phyloP scores from a whole-genome alignment of 805 yeast genomes.

The Starmerella scarabaei region DNA sequence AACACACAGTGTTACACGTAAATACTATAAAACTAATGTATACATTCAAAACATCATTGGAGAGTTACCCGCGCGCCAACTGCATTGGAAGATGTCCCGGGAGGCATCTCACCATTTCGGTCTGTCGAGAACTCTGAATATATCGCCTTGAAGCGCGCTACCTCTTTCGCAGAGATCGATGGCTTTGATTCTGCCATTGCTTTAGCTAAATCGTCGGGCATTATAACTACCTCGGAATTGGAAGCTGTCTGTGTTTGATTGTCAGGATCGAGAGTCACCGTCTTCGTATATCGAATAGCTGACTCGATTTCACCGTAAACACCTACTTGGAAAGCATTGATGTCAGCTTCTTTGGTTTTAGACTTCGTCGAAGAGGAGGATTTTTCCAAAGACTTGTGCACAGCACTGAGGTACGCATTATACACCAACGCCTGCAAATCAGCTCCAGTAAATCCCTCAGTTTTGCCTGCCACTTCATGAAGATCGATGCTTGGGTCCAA shows the following conservation, averaged over 20 bases:
- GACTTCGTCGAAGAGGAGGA: background rate
- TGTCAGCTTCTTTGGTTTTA: conserved; percentile 12
- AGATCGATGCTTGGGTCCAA: conserved; percentile 42
- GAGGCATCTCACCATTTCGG: conserved; percentile 79
- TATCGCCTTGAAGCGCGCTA: conserved; percentile 44
- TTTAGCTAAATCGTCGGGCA: conserved; percentile 41
- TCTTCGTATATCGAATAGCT: conserved; percentile 4
- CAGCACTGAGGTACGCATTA: conserved; percentile 79
- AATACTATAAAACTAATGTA: background rate
- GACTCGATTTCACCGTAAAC: conserved; percentile 8
- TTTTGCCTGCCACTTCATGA: conserved; percentile 39
- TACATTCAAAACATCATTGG: conserved; percentile 38
- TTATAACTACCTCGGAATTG: conserved; percentile 33
- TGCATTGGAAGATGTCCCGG: conserved; percentile 65
- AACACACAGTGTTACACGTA: no score
- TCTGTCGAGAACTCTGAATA: conserved; percentile 62
- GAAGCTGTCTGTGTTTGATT: background rate
- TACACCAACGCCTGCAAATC: conserved; percentile 86
- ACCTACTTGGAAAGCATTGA: conserved; percentile 13
- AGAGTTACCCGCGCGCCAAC: conserved; percentile 77
- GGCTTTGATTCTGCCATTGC: conserved; percentile 72
- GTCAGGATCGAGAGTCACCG: no score
- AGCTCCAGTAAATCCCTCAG: conserved; percentile 85
- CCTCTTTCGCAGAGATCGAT: conserved; percentile 70
- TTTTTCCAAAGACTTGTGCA: conserved; percentile 38